These are phyloP conservation scores for Cordyceps javanica DNA, from an alignment of 2,329 filamentous ascomycete species.

Conservation along the genomic window DNA sequence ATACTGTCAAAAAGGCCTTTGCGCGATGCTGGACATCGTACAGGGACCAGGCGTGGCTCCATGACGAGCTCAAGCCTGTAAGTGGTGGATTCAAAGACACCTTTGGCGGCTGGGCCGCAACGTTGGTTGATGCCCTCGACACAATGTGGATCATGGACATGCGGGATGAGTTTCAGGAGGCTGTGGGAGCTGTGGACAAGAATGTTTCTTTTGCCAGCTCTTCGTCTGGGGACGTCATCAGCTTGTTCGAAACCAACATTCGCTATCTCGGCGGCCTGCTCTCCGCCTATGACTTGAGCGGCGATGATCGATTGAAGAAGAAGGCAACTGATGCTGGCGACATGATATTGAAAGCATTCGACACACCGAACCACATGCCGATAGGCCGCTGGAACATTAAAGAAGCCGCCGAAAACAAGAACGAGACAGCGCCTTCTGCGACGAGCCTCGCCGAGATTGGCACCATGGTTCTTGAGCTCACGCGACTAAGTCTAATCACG, in stretches of 20 bases:
- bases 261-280: conserved; percentile 48
- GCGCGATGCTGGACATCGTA: conserved; percentile 44
- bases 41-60: conserved; percentile 44
- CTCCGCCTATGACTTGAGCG: conserved; percentile 43
- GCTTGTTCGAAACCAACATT: conserved; percentile 49
- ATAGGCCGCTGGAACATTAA: conserved; percentile 24
- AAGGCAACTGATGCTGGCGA: conserved; percentile 47
- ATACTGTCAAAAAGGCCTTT: conserved; percentile 38
- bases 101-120: conserved; percentile 52
- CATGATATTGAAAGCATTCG: conserved; percentile 46
- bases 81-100: conserved; percentile 38
- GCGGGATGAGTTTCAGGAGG: conserved; percentile 48
- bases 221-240: conserved; percentile 32
- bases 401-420: conserved; percentile 20
- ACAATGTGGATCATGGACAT: conserved; percentile 58
- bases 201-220: conserved; percentile 46
- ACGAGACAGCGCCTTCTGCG: conserved; percentile 14
- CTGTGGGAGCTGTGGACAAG: conserved; percentile 39
- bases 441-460: conserved; percentile 56
- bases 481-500: conserved; percentile 63
- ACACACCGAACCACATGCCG: conserved; percentile 46
- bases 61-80: conserved; percentile 46
- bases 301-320: conserved; percentile 33
- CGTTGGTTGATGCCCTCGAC: conserved; percentile 54
- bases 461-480: conserved; percentile 66